These are phyloP conservation scores for Teunomyces cretensis DNA, from an alignment of 805 yeast species.

Conservation along the genomic window DNA sequence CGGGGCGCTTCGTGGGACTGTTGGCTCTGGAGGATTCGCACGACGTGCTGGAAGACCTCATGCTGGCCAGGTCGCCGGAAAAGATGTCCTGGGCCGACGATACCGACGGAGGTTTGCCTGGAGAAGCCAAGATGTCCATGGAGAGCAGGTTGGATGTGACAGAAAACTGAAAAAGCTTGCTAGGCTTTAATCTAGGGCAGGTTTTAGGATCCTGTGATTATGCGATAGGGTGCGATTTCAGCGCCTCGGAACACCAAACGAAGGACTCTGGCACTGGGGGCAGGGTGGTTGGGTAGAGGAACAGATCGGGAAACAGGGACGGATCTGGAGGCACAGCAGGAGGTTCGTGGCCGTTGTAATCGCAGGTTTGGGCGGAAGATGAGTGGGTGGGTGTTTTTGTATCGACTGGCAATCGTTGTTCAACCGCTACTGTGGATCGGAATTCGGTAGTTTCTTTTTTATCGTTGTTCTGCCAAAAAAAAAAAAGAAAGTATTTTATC, in stretches of 20 bases:
- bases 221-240: too few relatives aligned
- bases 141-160: too few relatives aligned
- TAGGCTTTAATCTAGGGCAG: too few relatives aligned
- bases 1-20: conserved; percentile 7
- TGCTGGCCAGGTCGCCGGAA: conserved; percentile 4
- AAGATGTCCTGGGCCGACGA: conserved; percentile 6
- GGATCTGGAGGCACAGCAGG: too few relatives aligned
- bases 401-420: background rate
- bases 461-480: background rate
- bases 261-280: too few relatives aligned
- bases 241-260: too few relatives aligned
- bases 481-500: background rate
- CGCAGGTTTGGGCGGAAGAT: too few relatives aligned
- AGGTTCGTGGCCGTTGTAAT: too few relatives aligned
- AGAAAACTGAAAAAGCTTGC: too few relatives aligned
- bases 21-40: conserved; percentile 5
- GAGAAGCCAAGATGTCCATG: background rate
- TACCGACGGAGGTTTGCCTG: background rate
- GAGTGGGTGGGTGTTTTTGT: background rate
- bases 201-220: too few relatives aligned
- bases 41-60: conserved; percentile 6
- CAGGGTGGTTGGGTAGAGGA: too few relatives aligned
- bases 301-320: too few relatives aligned
- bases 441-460: background rate
- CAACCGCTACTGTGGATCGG: conserved; percentile 1